Evolutionary conservation across 106 monocot species (phyloP).

Genomic region (Platanthera guangdongensis): DNA sequence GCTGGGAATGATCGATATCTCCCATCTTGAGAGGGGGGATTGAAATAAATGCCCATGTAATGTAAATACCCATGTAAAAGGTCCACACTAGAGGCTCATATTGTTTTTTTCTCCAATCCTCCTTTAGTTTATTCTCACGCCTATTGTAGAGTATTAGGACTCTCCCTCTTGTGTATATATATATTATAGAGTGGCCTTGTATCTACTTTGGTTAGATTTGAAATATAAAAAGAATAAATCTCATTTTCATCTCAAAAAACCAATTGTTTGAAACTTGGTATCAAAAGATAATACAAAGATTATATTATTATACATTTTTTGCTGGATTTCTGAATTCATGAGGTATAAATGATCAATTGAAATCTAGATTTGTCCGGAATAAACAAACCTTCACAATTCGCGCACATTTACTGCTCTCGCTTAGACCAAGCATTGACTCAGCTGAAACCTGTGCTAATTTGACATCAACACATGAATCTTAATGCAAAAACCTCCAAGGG

Average conservation of each 20-base stretch:
- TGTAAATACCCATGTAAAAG: no score
- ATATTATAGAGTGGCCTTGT: no score
- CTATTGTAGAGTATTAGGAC: no score
- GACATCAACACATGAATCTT: not conserved
- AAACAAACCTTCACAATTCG: constrained; percentile 73
- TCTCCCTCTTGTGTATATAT: no score
- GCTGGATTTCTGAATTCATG: not conserved
- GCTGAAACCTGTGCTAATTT: constrained; percentile 57
- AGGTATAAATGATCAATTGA: not conserved
- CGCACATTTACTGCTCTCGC: constrained; percentile 91
- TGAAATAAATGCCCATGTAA: no score
- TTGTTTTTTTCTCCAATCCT: no score
- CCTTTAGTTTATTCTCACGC: no score
- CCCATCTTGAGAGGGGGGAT: no score
- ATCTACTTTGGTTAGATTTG: no score
- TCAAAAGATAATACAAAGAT: not conserved
- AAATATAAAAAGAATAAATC: not conserved
- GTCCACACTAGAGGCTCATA: no score
- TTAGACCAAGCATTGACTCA: constrained; percentile 90
- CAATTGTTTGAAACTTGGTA: not conserved
- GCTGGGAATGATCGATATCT: no score
- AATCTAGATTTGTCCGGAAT: not conserved
- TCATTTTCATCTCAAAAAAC: not conserved
- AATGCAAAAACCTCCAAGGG: not conserved
- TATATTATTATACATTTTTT: not conserved